These are phyloP conservation scores for Physcomitrium patens DNA, from an alignment of 225 moss, liverwort and hornwort species.

Conservation along the genomic window DNA sequence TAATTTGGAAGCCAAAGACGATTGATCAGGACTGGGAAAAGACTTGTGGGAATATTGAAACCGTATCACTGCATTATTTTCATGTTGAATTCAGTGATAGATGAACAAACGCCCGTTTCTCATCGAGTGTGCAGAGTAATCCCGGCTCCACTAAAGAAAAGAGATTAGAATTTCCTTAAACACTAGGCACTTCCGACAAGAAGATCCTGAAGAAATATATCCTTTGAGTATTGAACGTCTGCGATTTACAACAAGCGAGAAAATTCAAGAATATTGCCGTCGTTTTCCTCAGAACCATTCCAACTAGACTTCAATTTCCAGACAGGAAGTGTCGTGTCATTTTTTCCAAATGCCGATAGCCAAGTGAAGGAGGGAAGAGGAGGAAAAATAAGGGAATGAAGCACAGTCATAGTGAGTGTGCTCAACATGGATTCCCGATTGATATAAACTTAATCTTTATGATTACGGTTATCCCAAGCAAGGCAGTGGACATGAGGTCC, in stretches of 20 bases:
- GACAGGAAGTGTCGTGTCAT: not conserved
- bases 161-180: not conserved
- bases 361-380: not conserved
- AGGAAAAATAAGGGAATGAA: conserved; percentile 2
- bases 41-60: not conserved
- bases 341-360: conserved; percentile 4
- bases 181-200: conserved; percentile 2
- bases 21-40: not conserved
- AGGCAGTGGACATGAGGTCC: not conserved
- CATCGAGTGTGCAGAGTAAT: not conserved
- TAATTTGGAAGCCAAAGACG: not conserved
- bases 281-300: not conserved
- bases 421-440: not conserved
- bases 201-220: not conserved
- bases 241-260: not conserved
- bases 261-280: not conserved
- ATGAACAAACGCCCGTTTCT: conserved; percentile 1
- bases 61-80: too few relatives aligned
- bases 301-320: not conserved
- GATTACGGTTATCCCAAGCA: not conserved
- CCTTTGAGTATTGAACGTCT: not conserved
- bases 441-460: not conserved
- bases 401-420: not conserved
- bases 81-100: not conserved
- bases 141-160: not conserved